Percentiles rank a stretch among this genome's conserved stretches.
Evolutionary conservation across 768 basidiomycete species (phyloP).

Genomic region (Lentinula guzmanii): DNA sequence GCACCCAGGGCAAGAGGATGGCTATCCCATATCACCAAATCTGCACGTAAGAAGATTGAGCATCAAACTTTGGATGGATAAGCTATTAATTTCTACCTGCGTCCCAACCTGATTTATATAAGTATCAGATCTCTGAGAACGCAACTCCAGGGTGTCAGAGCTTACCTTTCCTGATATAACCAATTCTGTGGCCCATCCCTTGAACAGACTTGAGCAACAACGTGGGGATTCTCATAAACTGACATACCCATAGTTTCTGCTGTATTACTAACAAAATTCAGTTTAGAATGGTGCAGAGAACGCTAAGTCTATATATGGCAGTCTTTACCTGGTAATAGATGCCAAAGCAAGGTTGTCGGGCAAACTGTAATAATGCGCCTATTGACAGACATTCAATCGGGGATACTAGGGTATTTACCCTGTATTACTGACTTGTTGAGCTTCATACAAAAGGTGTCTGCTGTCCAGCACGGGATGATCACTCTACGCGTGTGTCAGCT

Average conservation of each 20-base stretch:
- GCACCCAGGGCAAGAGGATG: slow-evolving; percentile 83
- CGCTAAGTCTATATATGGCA: background rate
- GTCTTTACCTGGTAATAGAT: slow-evolving; percentile 52
- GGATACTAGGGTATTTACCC: background rate
- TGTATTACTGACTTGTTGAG: slow-evolving; percentile 35
- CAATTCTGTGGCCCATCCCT: slow-evolving; percentile 57
- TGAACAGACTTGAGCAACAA: slow-evolving; percentile 49
- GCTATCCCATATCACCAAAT: slow-evolving; percentile 78
- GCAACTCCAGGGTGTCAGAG: background rate
- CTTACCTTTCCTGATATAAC: slow-evolving; percentile 51
- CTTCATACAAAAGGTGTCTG: slow-evolving; percentile 55
- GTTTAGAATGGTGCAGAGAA: background rate
- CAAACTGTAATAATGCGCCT: slow-evolving; percentile 55
- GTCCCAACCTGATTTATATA: slow-evolving; percentile 54
- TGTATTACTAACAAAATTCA: slow-evolving; percentile 28
- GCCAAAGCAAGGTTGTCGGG: slow-evolving; percentile 43
- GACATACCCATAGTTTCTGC: slow-evolving; percentile 33
- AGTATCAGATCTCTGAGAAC: background rate
- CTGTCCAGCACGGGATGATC: slow-evolving; percentile 41
- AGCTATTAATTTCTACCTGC: slow-evolving; percentile 42
- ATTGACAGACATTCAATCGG: background rate
- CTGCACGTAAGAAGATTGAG: slow-evolving; percentile 23
- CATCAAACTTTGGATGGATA: background rate
- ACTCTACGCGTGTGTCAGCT: slow-evolving; percentile 20
- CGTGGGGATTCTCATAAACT: slow-evolving; percentile 24